Evolutionary conservation across 495 filamentous ascomycete genomes (phyloP), one percentile per base, ranked within the genome.

Genomic region (Penicillium pancosmium): DNA sequence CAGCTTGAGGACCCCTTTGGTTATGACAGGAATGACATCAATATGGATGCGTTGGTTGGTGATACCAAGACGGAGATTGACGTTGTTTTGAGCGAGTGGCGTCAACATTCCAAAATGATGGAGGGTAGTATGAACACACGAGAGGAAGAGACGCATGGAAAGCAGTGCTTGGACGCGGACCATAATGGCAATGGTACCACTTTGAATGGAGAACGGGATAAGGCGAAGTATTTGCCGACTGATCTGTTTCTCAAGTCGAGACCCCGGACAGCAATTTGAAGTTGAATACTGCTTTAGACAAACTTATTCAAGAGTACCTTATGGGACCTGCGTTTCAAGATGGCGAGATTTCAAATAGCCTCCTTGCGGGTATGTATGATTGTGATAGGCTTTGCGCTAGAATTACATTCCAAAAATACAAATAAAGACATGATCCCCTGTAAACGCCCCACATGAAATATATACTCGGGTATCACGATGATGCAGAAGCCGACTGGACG

Each of bases 1-100:
- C 86, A 90, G 65, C 76, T 91, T 8, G 89, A 92, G 65, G 89
- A 92, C 66, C 89, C 89, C 0, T 91, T 92, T 68, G 88, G 89
- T 7, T 83, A 85, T 60, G 88, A 90, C 60, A 82, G 82, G 60
- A 91, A 90, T 56, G 89, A 91, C 68, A 91, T 92, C 72, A 89
- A 89, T 66, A 89, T 91, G 82, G 89, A 91, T 67, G 87, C 81
- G 11, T 84, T 91, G 55, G 84, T 88, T 8, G 84, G 87, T 48
- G 89, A 92, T 66, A 75, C 83, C 38, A 77, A 84, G 54, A 79
- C 72, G 38, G 89, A 92, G 73, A 79, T 88, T 31, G 77, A 82
- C 51, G 86, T 86, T 18, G 71, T 90, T 49, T 62, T 91, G 2
- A 76, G 80, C 1, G 86, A 88, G 57, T 92, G 88, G 88, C 80